Evolutionary conservation across 176 grass and related monocot genomes (phyloP).

Genomic region (Lolium multiflorum): DNA sequence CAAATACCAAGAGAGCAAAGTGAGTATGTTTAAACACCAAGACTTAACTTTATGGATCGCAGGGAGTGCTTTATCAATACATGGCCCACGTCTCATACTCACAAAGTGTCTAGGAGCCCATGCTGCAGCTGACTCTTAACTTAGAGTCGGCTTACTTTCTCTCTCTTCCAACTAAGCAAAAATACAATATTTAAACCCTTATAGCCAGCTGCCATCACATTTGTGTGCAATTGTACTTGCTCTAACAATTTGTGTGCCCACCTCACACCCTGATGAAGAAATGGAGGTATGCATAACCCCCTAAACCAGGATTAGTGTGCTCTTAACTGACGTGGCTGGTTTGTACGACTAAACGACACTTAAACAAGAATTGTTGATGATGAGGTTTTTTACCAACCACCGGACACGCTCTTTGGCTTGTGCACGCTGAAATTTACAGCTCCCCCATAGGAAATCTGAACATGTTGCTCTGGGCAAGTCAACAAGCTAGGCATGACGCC

Average conservation of each 20-base stretch:
- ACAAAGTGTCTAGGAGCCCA: too few relatives aligned
- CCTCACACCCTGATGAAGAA: neutral
- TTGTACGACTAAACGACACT: neutral
- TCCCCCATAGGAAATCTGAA: neutral
- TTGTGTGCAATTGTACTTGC: too few relatives aligned
- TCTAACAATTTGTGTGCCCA: neutral
- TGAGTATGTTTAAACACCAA: neutral
- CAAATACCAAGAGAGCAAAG: neutral
- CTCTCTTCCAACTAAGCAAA: too few relatives aligned
- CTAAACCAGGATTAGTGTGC: neutral
- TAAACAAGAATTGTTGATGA: neutral
- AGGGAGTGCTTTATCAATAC: too few relatives aligned
- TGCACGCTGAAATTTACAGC: neutral
- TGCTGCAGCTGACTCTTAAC: too few relatives aligned
- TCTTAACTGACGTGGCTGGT: neutral
- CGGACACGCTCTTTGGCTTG: neutral
- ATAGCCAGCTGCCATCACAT: too few relatives aligned
- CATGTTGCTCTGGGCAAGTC: neutral
- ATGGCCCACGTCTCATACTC: too few relatives aligned
- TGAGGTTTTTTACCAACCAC: neutral
- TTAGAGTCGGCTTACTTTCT: too few relatives aligned
- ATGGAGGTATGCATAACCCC: neutral
- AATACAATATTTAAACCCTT: too few relatives aligned
- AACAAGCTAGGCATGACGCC: neutral
- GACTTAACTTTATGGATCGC: too few relatives aligned